A percentile compares a stretch with the other conserved stretches of the same genome.
These are phyloP conservation scores for Russula vinacea DNA, from an alignment of 768 basidiomycete genomes.

Conservation along the genomic window DNA sequence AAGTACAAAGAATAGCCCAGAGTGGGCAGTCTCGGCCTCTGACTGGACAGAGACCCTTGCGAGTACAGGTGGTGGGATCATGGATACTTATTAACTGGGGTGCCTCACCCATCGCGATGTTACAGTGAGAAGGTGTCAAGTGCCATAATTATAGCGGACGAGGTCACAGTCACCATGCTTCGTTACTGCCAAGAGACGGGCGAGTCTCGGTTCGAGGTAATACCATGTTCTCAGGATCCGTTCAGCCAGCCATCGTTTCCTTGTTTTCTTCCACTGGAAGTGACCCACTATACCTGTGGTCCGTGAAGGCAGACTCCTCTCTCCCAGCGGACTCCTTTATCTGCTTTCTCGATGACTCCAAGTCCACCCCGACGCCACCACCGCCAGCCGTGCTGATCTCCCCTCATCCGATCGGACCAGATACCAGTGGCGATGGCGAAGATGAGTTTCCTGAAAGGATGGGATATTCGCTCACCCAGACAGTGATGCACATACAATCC, in stretches of 20 bases:
- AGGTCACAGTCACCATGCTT: not conserved
- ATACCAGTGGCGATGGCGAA: constrained; percentile 12
- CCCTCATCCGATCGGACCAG: constrained; percentile 38
- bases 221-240: constrained; percentile 52
- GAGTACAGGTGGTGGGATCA: constrained; percentile 55
- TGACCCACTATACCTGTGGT: constrained; percentile 59
- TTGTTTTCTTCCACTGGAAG: constrained; percentile 72
- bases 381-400: constrained; percentile 47
- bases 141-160: too few species aligned
- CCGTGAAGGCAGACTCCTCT: constrained; percentile 44
- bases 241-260: constrained; percentile 65
- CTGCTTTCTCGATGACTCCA: constrained; percentile 58
- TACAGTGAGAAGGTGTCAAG: not conserved
- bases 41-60: constrained; percentile 72
- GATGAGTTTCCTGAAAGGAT: constrained; percentile 37
- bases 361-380: constrained; percentile 47
- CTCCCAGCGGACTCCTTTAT: constrained; percentile 62
- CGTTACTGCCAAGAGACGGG: not conserved
- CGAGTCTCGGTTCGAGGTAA: not conserved
- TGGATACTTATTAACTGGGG: constrained; percentile 45
- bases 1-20: constrained; percentile 77
- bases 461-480: constrained; percentile 50
- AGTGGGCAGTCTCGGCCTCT: constrained; percentile 43
- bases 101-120: not conserved
- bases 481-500: constrained; percentile 76